Evolutionary conservation across 768 basidiomycete genomes (phyloP).

Genomic region (Tulasnella sp.): DNA sequence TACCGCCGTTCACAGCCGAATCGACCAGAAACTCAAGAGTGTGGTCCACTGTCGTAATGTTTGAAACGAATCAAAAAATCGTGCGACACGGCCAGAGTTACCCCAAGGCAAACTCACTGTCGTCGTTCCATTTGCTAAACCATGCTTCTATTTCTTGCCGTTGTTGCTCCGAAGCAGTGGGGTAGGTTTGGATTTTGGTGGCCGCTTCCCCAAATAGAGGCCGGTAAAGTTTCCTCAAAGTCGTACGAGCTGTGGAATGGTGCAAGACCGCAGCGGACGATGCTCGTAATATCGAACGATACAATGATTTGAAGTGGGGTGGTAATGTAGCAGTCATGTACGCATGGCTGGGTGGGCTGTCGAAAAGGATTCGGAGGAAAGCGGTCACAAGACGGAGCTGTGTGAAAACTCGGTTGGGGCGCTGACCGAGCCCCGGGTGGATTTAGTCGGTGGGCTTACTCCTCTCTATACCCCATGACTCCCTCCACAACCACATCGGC

Average conservation of each 20-base stretch:
- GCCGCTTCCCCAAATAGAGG: constrained; percentile 30
- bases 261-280: constrained; percentile 31
- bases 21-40: constrained; percentile 29
- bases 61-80: constrained; percentile 3
- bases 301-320: constrained; percentile 27
- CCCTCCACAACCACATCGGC: neutral
- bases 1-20: constrained; percentile 26
- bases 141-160: constrained; percentile 14
- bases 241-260: constrained; percentile 25
- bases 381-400: constrained; percentile 5
- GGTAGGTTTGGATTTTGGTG: neutral
- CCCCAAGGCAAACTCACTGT: constrained; percentile 14
- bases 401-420: constrained; percentile 17
- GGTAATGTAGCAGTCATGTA: neutral
- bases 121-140: constrained; percentile 25
- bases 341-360: neutral
- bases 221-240: constrained; percentile 30
- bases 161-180: neutral
- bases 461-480: constrained; percentile 9
- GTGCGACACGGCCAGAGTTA: neutral
- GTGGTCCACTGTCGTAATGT: constrained; percentile 28
- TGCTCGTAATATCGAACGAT: constrained; percentile 32
- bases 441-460: neutral
- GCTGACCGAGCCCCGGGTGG: constrained; percentile 2
- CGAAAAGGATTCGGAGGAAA: neutral